phyloP scores from a whole-genome alignment of 2,329 filamentous ascomycete species.

The Trichoderma sp. region DNA sequence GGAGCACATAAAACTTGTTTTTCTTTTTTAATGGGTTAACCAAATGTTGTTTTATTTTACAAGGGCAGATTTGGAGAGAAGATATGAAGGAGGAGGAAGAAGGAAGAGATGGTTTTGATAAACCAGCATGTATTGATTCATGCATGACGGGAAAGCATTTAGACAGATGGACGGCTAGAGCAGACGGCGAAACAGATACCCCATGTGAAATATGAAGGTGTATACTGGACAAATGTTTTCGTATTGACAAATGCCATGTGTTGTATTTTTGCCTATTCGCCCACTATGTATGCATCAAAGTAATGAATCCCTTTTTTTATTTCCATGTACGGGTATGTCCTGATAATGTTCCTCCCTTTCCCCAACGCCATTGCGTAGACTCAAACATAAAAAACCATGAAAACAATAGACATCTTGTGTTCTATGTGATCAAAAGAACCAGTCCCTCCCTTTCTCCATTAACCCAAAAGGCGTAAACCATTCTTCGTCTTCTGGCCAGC shows the following conservation, averaged over 20 bases:
- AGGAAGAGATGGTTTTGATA: background rate
- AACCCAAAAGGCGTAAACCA: constrained; percentile 62
- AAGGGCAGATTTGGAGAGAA: background rate
- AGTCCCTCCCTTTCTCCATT: background rate
- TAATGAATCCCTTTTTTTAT: background rate
- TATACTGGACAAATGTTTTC: background rate
- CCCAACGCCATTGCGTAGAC: constrained; percentile 11
- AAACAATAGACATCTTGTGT: background rate
- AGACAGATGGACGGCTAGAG: constrained; percentile 10
- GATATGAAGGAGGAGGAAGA: background rate
- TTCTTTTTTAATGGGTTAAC: background rate
- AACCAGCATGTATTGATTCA: background rate
- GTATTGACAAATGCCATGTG: background rate
- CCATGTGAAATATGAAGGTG: constrained; percentile 6
- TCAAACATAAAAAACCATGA: background rate
- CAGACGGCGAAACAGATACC: background rate
- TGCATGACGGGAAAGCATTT: background rate
- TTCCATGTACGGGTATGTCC: constrained; percentile 7
- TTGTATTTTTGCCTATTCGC: background rate
- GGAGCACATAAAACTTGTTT: background rate
- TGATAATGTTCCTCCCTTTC: background rate
- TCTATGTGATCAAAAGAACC: background rate
- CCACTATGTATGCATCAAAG: background rate
- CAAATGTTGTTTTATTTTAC: background rate
- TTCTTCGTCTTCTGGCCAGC: constrained; percentile 68